These are phyloP conservation scores for Vitis rupestris DNA, from an alignment of 164 flowering plant genomes.

Conservation along the genomic window DNA sequence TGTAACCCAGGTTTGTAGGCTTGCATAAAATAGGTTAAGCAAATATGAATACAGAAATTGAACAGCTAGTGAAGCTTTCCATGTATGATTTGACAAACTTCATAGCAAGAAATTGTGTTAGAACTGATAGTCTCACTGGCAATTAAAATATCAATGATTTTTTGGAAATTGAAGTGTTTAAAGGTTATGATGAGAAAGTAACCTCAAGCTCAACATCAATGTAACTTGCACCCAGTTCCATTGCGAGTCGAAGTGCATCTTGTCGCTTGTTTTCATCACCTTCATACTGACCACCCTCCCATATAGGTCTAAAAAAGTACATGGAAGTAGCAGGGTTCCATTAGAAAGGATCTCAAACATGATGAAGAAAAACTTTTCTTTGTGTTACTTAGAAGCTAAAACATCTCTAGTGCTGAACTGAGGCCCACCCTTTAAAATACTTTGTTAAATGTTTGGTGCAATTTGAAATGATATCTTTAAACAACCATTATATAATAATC, in stretches of 20 bases:
- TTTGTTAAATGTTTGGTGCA: too few species aligned
- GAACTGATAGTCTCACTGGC: background rate
- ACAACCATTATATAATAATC: too few species aligned
- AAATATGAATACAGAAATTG: background rate
- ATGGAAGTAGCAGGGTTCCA: background rate
- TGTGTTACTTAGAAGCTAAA: too few species aligned
- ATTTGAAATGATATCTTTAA: too few species aligned
- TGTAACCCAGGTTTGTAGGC: too few species aligned
- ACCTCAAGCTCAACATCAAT: constrained; percentile 77
- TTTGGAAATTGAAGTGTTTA: background rate
- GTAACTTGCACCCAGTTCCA: constrained; percentile 65
- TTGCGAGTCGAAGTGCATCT: constrained; percentile 47
- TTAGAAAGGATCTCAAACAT: background rate
- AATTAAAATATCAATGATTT: background rate
- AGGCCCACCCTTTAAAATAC: too few species aligned
- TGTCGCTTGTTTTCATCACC: constrained; percentile 54
- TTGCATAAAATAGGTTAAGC: background rate
- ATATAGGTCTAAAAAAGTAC: constrained; percentile 43
- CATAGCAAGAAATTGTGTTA: background rate
- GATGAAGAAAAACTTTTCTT: too few species aligned
- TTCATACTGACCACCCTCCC: constrained; percentile 73
- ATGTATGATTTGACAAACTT: too few species aligned
- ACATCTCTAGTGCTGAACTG: too few species aligned
- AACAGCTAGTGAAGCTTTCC: background rate
- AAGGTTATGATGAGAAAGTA: constrained; percentile 3